Base-by-base conservation (phyloP, 2,329 filamentous ascomycete genomes). In the Neonectria sp. region DNA sequence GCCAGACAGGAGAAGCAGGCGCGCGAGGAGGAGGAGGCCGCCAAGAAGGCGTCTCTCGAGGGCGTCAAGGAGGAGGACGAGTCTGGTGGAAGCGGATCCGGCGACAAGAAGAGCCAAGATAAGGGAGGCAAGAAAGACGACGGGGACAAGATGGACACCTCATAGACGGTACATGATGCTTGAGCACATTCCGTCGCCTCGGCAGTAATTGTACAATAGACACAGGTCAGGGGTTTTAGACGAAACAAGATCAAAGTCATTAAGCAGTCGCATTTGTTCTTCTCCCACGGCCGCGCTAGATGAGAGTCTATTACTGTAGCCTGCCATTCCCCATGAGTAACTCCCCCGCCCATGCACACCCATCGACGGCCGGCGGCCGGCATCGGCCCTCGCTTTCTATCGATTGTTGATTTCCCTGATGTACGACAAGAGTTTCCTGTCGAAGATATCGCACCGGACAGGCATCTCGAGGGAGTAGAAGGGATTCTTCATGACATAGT, bases 391-490 rank as follows among this genome's bases (percentile, higher is more conserved):
- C 31, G 27, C 25, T 57, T 33, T 60, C 73, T 80, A 84, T 79
- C 86, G 88, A 76, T 85, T 90, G 77, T 92, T 92, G 74, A 91
- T 87, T 78, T 90, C 89, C 78, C 94, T 90, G 76, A 97, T 90
- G 82, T 95, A 97, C 43, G 91, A 93, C 72, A 89, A 88, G 71
- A 98, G 81, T 81, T 94, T 94, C 75, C 95, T 88, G 80, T 99
- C 96, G 84, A 98, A 99, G 75, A 94, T 93, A 78, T 98, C 96
- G 82, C 96, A 97, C 68, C 96, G 88, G 60, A 99, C 90, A 7
- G 96, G 96, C 95, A 98, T 99, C 84, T 99, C 96, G 64, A 97
- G 86, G 78, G 96, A 95, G 83, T 98, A 98, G 79, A 99, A 99
- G 1, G 96, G 96, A 81, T 99, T 99, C 87, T 98, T 99, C 94